Evolutionary conservation across 2,329 filamentous ascomycete species (phyloP), one percentile per base, ranked within the genome.

Genomic region (Akanthomyces uredinophilus): DNA sequence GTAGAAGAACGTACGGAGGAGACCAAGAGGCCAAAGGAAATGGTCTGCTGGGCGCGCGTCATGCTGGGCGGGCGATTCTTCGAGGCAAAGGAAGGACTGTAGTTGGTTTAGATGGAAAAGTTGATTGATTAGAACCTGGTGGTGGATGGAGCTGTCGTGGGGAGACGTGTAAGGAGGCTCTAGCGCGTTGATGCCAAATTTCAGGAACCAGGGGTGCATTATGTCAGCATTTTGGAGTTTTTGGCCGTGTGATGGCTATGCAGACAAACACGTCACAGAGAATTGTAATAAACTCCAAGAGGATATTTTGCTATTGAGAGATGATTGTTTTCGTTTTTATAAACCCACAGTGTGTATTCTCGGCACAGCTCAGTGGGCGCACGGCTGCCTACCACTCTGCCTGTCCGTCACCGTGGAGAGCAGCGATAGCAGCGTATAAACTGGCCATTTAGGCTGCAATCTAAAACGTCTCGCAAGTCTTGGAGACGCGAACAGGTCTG

Each of bases 11-110:
- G 46, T 88, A 97, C 93, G 43, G 93, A 96, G 70, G 91, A 91
- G 77, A 95, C 84, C 69, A 97, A 84, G 71, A 97, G 87, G 71
- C 87, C 88, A 71, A 96, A 83, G 65, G 92, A 96, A 73, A 97
- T 88, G 67, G 91, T 94, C 78, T 98, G 93, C 75, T 91, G 88
- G 24, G 95, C 95, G 78, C 93, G 92, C 68, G 95, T 96, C 95
- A 98, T 98, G 66, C 67, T 87, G 78, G 69, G 57, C n/a, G 78
- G 69, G 56, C n/a, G n/a, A 20, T 49, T 27, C 27, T 14, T 32
- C 5, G 39, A 43, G 56, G 46, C 53, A 56, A 35, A 61, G n/a
- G 56, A 61, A 60, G 35, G 61, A 61, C 59, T 61, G 59, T 61
- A 61, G 59, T 61, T 61, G 59, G 43, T 49, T 51, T 39, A 18